Evolutionary conservation across 73 alveolate genomes (phyloP).

Genomic region (Breviolum minutum): DNA sequence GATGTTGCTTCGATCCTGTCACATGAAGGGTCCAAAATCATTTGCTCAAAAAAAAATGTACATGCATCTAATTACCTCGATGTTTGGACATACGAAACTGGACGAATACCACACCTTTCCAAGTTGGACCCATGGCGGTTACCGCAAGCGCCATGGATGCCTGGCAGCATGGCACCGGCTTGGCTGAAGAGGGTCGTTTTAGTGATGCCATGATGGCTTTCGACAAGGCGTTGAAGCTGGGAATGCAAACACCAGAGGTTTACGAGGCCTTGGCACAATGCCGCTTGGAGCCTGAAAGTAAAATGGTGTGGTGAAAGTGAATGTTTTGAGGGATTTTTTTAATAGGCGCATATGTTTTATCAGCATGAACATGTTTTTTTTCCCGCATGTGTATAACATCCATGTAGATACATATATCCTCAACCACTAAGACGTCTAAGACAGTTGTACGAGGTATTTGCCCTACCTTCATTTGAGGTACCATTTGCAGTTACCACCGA

Average conservation of each 20-base stretch:
- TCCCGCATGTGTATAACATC: too few relatives aligned
- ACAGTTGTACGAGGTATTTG: too few relatives aligned
- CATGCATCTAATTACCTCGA: too few relatives aligned
- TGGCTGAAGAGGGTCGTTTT: conserved; percentile 62
- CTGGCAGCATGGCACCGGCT: background rate
- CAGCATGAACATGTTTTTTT: too few relatives aligned
- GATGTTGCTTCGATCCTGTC: too few relatives aligned
- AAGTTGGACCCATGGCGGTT: background rate
- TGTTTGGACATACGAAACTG: too few relatives aligned
- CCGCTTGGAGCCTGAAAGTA: background rate
- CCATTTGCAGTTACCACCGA: too few relatives aligned
- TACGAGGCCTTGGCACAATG: conserved; percentile 33
- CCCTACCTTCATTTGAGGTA: too few relatives aligned
- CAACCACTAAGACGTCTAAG: background rate
- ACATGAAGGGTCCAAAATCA: too few relatives aligned
- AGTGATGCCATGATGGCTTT: conserved; percentile 3
- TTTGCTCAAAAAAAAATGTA: too few relatives aligned
- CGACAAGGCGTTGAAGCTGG: background rate
- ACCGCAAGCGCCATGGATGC: background rate
- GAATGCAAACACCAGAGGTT: background rate
- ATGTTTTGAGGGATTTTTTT: background rate
- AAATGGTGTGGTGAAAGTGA: too few relatives aligned
- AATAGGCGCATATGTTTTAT: too few relatives aligned
- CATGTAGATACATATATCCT: background rate
- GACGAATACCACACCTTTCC: background rate